Evolutionary conservation across 768 basidiomycete genomes (phyloP).

Genomic region (Vishniacozyma victoriae): DNA sequence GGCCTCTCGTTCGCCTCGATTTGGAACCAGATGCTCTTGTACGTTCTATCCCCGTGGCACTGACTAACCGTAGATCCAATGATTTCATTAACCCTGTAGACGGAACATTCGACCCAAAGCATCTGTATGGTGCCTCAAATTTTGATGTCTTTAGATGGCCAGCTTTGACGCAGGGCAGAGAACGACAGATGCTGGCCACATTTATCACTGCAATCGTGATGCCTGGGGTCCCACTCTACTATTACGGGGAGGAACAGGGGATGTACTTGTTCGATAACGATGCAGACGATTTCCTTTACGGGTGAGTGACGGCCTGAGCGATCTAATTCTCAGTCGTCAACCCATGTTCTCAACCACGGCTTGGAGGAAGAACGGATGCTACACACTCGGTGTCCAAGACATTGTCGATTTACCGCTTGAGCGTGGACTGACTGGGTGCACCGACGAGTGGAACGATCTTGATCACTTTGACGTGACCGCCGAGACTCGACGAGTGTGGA

Average conservation of each 20-base stretch:
- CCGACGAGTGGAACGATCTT: constrained; percentile 84
- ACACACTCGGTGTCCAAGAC: constrained; percentile 78
- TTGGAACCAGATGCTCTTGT: constrained; percentile 45
- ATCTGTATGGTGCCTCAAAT: constrained; percentile 85
- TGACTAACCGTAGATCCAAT: constrained; percentile 80
- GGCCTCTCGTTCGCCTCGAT: neutral
- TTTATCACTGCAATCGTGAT: constrained; percentile 75
- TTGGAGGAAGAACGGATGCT: constrained; percentile 92
- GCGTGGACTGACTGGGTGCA: constrained; percentile 69
- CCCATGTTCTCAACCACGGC: constrained; percentile 76
- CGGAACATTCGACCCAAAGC: constrained; percentile 67
- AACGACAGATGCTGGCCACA: constrained; percentile 65
- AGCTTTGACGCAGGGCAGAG: constrained; percentile 74
- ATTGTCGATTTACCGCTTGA: constrained; percentile 91
- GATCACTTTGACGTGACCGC: constrained; percentile 92
- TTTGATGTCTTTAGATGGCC: constrained; percentile 96
- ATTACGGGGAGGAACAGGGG: constrained; percentile 83
- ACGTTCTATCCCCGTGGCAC: constrained; percentile 71
- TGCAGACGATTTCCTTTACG: constrained; percentile 79
- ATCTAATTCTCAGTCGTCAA: constrained; percentile 61
- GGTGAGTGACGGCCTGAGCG: neutral
- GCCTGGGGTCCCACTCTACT: constrained; percentile 80
- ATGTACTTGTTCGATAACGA: constrained; percentile 81
- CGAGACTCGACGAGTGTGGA: constrained; percentile 65
- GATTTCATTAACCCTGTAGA: constrained; percentile 73